These are phyloP conservation scores for Xylaria sp. DNA, from an alignment of 2,329 filamentous ascomycete genomes.

Conservation along the genomic window DNA sequence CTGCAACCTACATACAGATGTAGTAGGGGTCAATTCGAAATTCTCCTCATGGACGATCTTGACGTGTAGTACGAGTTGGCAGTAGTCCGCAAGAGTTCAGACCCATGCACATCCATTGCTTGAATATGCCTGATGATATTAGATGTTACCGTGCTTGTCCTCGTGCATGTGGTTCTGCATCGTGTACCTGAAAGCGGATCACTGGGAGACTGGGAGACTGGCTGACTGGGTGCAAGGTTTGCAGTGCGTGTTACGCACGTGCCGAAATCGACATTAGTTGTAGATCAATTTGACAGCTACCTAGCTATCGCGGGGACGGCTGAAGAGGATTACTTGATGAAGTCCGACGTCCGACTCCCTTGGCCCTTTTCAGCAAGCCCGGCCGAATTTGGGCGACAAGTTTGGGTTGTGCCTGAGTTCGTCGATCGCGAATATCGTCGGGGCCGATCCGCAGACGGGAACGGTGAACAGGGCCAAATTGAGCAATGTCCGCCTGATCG, in stretches of 20 bases:
- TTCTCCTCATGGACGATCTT: background rate
- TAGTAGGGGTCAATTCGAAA: background rate
- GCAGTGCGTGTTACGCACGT: slow-evolving; percentile 4
- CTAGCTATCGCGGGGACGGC: slow-evolving; percentile 20
- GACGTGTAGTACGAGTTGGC: background rate
- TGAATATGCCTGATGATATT: background rate
- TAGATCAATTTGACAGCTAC: slow-evolving; percentile 1
- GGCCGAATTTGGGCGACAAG: slow-evolving; percentile 20
- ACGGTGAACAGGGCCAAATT: slow-evolving; percentile 29
- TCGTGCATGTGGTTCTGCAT: background rate
- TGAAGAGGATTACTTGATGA: slow-evolving; percentile 18
- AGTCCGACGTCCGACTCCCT: slow-evolving; percentile 8
- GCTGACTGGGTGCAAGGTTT: too few relatives aligned
- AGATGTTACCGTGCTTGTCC: background rate
- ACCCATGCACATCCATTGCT: background rate
- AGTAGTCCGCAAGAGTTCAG: background rate
- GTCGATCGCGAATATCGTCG: slow-evolving; percentile 20
- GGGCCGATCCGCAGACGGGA: slow-evolving; percentile 24
- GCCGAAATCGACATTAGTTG: background rate
- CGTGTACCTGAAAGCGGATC: slow-evolving; percentile 7
- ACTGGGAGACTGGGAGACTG: too few relatives aligned
- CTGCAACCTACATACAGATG: background rate
- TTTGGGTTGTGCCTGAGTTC: slow-evolving; percentile 18
- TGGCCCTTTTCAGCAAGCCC: slow-evolving; percentile 18
- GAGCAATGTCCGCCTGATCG: slow-evolving; percentile 21